Evolutionary conservation across 306 rosid genomes (phyloP).

Genomic region (Boehmeria nivea): DNA sequence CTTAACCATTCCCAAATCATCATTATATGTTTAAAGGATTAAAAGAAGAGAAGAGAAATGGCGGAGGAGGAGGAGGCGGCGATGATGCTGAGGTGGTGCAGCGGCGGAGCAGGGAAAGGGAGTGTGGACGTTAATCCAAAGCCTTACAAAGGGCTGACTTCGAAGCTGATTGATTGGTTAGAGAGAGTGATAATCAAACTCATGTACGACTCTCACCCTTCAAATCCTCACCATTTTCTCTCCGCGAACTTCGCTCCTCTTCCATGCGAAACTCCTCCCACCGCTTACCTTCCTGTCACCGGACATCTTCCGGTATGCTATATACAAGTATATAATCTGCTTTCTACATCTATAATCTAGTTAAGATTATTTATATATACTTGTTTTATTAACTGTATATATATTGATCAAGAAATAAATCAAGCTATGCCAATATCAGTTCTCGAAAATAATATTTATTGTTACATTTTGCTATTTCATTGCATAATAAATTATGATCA

Average conservation of each 20-base stretch:
- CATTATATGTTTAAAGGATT: too few relatives aligned
- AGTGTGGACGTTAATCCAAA: constrained; percentile 56
- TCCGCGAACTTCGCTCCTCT: constrained; percentile 76
- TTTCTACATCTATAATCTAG: too few relatives aligned
- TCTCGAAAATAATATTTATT: too few relatives aligned
- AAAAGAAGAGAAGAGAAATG: too few relatives aligned
- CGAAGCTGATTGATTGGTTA: constrained; percentile 49
- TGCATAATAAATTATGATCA: too few relatives aligned
- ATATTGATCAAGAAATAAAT: too few relatives aligned
- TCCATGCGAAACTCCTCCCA: constrained; percentile 73
- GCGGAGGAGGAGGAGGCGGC: neutral
- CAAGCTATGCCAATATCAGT: too few relatives aligned
- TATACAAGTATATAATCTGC: neutral
- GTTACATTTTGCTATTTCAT: too few relatives aligned
- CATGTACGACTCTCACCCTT: constrained; percentile 49
- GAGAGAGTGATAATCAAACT: constrained; percentile 71
- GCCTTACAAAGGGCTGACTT: constrained; percentile 56
- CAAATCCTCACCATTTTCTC: constrained; percentile 68
- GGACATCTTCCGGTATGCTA: constrained; percentile 66
- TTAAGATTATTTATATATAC: too few relatives aligned
- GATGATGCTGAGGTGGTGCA: constrained; percentile 11
- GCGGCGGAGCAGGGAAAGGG: constrained; percentile 23
- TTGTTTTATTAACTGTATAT: too few relatives aligned
- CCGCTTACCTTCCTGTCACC: constrained; percentile 46
- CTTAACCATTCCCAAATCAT: too few relatives aligned